Percentiles rank a stretch among this genome's conserved stretches.
Evolutionary conservation across 192 early-diverging fungal genomes (phyloP).

Genomic region (Rhizophagus clarus): DNA sequence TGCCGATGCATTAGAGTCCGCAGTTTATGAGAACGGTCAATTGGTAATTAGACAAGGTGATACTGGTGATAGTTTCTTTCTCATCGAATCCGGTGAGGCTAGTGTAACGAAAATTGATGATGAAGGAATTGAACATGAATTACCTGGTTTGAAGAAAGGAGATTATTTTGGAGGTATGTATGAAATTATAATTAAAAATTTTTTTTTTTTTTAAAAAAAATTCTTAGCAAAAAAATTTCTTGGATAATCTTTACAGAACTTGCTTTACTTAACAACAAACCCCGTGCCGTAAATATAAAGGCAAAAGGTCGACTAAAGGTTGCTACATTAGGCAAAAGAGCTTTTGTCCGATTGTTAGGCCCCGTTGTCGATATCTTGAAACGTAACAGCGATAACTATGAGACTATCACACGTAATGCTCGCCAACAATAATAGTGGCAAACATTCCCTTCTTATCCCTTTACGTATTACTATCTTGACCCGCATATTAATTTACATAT

Average conservation of each 20-base stretch:
- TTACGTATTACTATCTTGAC: too few species aligned
- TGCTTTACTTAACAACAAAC: constrained; percentile 92
- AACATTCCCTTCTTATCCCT: too few species aligned
- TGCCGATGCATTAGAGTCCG: constrained; percentile 95
- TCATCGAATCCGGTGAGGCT: constrained; percentile 93
- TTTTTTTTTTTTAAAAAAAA: constrained; percentile 8
- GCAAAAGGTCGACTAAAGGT: constrained; percentile 91
- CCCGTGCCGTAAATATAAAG: constrained; percentile 86
- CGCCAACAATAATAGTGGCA: constrained; percentile 29
- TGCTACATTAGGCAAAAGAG: constrained; percentile 92
- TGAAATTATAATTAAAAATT: constrained; percentile 3
- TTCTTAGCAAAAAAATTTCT: background rate
- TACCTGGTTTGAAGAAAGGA: constrained; percentile 75
- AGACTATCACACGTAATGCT: constrained; percentile 51
- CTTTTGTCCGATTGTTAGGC: constrained; percentile 93
- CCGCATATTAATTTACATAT: too few species aligned
- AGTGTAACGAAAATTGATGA: constrained; percentile 78
- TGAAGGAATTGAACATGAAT: constrained; percentile 75
- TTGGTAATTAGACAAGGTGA: constrained; percentile 92
- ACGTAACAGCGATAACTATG: constrained; percentile 92
- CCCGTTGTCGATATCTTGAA: constrained; percentile 95
- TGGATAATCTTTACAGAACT: constrained; percentile 75
- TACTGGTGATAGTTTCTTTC: constrained; percentile 90
- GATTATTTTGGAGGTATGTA: constrained; percentile 92
- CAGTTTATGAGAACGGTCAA: constrained; percentile 81